These are phyloP conservation scores for Tylopilus plumbeoviolaceoides DNA, from an alignment of 768 basidiomycete species.

Conservation along the genomic window DNA sequence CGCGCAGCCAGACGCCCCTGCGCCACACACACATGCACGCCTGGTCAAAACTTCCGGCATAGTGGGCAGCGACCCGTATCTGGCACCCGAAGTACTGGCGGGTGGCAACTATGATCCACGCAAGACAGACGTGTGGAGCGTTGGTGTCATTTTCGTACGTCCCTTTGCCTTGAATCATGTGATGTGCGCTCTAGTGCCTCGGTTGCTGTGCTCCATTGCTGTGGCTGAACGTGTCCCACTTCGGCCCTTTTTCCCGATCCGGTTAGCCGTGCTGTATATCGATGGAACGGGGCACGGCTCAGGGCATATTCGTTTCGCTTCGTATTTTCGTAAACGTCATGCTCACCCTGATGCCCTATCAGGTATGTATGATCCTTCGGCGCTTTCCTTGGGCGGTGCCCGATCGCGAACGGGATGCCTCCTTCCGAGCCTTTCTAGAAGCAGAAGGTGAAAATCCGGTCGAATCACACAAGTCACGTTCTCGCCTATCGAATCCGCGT, in stretches of 20 bases:
- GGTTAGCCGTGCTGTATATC: background rate
- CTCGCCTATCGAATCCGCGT: constrained; percentile 9
- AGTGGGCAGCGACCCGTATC: constrained; percentile 97
- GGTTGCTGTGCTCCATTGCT: background rate
- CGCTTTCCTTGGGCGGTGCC: constrained; percentile 99
- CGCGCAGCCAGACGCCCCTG: constrained; percentile 21
- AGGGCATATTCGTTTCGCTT: constrained; percentile 6
- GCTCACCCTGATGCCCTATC: constrained; percentile 8
- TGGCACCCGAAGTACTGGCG: constrained; percentile 90
- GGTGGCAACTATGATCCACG: constrained; percentile 87
- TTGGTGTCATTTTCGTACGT: constrained; percentile 93
- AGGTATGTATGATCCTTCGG: constrained; percentile 87
- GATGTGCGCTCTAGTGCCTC: background rate
- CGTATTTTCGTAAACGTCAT: background rate
- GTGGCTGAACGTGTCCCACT: background rate
- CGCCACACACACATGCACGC: constrained; percentile 39
- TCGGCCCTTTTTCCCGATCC: background rate
- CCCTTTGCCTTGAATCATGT: background rate
- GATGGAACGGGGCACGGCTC: background rate
- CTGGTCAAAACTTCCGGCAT: constrained; percentile 74
- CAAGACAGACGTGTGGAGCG: constrained; percentile 98
- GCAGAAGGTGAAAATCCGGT: constrained; percentile 81
- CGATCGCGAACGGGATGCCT: constrained; percentile 87
- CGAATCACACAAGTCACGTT: constrained; percentile 26
- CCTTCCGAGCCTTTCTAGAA: constrained; percentile 87